Evolutionary conservation across 2,329 filamentous ascomycete genomes (phyloP).

Genomic region (Calonectria henricotiae): DNA sequence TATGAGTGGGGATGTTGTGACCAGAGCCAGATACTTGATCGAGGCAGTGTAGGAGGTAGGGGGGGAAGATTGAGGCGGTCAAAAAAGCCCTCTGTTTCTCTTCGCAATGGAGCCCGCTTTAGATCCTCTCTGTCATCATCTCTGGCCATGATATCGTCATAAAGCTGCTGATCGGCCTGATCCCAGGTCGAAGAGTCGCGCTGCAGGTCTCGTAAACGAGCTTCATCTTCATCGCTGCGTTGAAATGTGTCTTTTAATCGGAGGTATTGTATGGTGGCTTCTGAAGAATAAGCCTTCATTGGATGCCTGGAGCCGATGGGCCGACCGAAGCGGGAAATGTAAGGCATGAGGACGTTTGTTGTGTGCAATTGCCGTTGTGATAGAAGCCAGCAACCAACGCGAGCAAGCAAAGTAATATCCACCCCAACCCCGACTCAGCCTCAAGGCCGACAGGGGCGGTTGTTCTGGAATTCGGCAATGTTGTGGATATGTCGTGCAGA

Average conservation of each 20-base stretch:
- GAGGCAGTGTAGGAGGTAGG: not conserved
- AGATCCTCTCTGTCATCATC: not conserved
- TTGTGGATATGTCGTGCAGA: not conserved
- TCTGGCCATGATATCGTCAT: not conserved
- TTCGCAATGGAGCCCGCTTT: not conserved
- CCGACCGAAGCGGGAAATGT: not conserved
- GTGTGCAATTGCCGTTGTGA: not conserved
- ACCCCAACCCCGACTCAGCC: not conserved
- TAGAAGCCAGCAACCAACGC: not conserved
- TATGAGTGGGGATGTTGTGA: not conserved
- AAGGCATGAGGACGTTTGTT: not conserved
- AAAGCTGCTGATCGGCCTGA: not conserved
- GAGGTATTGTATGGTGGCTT: not conserved
- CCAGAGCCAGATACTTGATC: not conserved
- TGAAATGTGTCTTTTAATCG: not conserved
- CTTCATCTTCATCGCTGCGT: not conserved
- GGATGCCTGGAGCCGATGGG: not conserved
- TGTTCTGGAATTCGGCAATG: not conserved
- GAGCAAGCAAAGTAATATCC: not conserved
- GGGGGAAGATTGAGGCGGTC: not conserved
- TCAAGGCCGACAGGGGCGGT: not conserved
- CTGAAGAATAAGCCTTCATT: not conserved
- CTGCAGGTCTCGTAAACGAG: not conserved
- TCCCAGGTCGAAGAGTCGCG: not conserved
- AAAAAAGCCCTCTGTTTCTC: not conserved